Evolutionary conservation across 2,329 filamentous ascomycete species (phyloP).

Genomic region (Tolypocladium cylindrosporum): DNA sequence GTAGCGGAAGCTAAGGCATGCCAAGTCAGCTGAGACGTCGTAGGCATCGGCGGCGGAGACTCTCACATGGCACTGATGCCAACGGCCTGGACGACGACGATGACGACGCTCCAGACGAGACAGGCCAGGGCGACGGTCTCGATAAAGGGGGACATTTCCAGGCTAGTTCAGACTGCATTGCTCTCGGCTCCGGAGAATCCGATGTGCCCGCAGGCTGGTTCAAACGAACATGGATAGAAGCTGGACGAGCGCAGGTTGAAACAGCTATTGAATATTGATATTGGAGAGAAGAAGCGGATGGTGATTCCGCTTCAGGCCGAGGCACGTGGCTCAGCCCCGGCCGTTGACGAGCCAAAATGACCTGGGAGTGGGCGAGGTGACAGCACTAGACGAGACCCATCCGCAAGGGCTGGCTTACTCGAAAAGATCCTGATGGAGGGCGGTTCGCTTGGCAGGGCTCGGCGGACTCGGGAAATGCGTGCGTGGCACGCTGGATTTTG

Average conservation of each 20-base stretch:
- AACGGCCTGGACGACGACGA: slow-evolving; percentile 44
- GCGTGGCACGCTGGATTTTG: background rate
- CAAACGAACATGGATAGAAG: background rate
- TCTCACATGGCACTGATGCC: slow-evolving; percentile 47
- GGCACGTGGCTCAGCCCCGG: background rate
- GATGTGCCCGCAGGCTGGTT: background rate
- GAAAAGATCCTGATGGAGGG: too few relatives aligned
- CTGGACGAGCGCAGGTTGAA: background rate
- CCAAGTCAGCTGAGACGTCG: background rate
- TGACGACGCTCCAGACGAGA: slow-evolving; percentile 41
- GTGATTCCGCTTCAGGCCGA: background rate
- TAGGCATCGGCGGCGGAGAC: background rate
- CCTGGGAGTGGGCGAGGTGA: background rate
- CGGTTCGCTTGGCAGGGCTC: background rate
- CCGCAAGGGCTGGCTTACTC: background rate
- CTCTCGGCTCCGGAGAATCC: background rate
- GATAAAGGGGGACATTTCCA: slow-evolving; percentile 17
- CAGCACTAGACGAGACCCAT: background rate
- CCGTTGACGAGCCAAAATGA: background rate
- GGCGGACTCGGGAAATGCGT: background rate
- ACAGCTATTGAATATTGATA: background rate
- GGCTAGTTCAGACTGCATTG: slow-evolving; percentile 2
- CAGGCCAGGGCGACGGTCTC: slow-evolving; percentile 35
- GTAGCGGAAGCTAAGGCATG: slow-evolving; percentile 34
- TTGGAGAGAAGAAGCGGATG: background rate